These are phyloP conservation scores for Cavenderia fasciculata DNA, from an alignment of 78 protist genomes.

Conservation along the genomic window DNA sequence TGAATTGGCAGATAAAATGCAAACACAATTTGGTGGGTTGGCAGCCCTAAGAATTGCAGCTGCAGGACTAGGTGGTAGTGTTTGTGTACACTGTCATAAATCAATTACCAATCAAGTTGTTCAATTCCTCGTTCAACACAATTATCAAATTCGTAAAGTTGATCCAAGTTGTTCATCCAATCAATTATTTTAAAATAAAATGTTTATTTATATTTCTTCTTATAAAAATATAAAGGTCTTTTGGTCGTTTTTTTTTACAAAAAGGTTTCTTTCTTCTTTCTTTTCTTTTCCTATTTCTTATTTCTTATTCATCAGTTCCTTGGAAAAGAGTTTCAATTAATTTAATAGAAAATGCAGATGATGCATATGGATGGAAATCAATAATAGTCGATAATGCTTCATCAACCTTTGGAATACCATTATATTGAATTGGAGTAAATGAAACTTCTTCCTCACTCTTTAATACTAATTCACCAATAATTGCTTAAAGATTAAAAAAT, in stretches of 20 bases:
- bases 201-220: too few relatives aligned
- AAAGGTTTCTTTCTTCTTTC: too few relatives aligned
- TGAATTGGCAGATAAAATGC: constrained; percentile 33
- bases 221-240: too few relatives aligned
- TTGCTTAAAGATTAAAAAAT: too few relatives aligned
- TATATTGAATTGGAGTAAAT: background rate
- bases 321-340: constrained; percentile 16
- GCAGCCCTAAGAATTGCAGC: constrained; percentile 71
- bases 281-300: too few relatives aligned
- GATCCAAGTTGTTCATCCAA: background rate
- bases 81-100: constrained; percentile 27
- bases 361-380: background rate
- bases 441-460: background rate
- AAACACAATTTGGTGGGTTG: background rate
- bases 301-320: too few relatives aligned
- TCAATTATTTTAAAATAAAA: too few relatives aligned
- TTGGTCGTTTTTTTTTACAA: too few relatives aligned
- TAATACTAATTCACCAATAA: background rate
- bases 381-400: background rate
- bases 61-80: constrained; percentile 66
- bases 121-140: background rate
- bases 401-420: background rate
- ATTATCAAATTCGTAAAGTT: background rate
- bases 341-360: background rate
- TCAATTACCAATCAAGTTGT: background rate